Conservation (phyloP, 192 early-diverging fungal species). For the Coemansia sp. region DNA sequence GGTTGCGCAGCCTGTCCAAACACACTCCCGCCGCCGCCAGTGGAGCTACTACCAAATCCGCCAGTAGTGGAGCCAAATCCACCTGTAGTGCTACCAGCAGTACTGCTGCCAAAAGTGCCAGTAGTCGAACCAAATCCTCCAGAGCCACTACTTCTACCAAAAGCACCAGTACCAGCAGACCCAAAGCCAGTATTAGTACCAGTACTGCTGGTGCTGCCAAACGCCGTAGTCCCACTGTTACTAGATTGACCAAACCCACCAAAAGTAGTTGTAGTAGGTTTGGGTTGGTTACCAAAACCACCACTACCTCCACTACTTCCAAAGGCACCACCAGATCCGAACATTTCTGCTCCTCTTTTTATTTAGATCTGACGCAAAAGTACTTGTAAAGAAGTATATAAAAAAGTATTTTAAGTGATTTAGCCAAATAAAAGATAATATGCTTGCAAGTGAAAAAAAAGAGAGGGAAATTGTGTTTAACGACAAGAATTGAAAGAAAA, state of each 20-base stretch:
- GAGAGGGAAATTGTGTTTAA: neutral
- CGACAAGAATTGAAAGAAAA: neutral
- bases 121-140: constrained; percentile 20
- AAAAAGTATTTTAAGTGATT: neutral
- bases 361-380: neutral
- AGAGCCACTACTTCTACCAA: neutral
- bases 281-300: constrained; percentile 8
- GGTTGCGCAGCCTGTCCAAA: constrained; percentile 23
- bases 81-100: constrained; percentile 22
- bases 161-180: constrained; percentile 14
- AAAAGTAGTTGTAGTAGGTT: constrained; percentile 3
- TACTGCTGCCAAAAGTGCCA: constrained; percentile 24
- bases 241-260: constrained; percentile 26
- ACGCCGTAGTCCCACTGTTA: constrained; percentile 16
- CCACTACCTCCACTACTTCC: constrained; percentile 20
- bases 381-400: neutral
- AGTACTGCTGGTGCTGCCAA: constrained; percentile 23
- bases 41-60: constrained; percentile 44
- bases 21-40: constrained; percentile 7
- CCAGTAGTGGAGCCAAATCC: constrained; percentile 50
- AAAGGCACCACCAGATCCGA: constrained; percentile 39
- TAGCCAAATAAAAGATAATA: neutral
- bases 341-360: constrained; percentile 12
- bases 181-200: constrained; percentile 14
- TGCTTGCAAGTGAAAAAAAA: neutral